These are phyloP conservation scores for Mycena citricolor DNA, from an alignment of 1,284 basidiomycete genomes.

Conservation along the genomic window DNA sequence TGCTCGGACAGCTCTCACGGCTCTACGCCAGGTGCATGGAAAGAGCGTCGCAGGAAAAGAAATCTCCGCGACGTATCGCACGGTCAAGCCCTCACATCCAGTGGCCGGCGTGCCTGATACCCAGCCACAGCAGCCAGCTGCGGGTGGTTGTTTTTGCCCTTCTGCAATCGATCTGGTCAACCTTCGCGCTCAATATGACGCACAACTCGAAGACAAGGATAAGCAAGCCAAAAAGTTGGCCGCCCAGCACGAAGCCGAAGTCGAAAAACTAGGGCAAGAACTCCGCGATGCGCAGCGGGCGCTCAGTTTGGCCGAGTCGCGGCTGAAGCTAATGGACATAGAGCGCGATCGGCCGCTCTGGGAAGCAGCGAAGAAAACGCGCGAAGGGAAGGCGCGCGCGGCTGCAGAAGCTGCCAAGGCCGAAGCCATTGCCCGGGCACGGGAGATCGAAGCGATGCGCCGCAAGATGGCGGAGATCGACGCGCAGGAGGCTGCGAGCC, in stretches of 20 bases:
- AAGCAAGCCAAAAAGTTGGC: neutral
- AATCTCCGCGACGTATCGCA: conserved; percentile 3
- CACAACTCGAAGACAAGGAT: neutral
- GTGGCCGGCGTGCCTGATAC: neutral
- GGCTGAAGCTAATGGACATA: conserved; percentile 27
- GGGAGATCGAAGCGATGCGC: conserved; percentile 55
- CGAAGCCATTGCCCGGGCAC: conserved; percentile 2
- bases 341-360: conserved; percentile 24
- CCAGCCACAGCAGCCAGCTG: neutral
- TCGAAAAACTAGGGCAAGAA: conserved; percentile 5
- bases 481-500: conserved; percentile 14
- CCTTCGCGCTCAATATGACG: neutral
- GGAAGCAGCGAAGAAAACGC: conserved; percentile 22
- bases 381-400: conserved; percentile 17
- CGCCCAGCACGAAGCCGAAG: conserved; percentile 1
- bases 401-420: conserved; percentile 8
- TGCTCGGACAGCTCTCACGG: conserved; percentile 9
- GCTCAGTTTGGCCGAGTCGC: conserved; percentile 21
- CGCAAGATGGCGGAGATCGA: conserved; percentile 61
- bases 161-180: neutral
- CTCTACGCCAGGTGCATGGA: conserved; percentile 11
- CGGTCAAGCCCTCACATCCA: neutral
- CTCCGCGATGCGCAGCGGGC: conserved; percentile 17
- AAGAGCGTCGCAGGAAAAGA: conserved; percentile 4
- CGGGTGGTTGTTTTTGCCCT: neutral